Evolutionary conservation across 495 filamentous ascomycete species (phyloP).

Genomic region (Neurospora cerealis): DNA sequence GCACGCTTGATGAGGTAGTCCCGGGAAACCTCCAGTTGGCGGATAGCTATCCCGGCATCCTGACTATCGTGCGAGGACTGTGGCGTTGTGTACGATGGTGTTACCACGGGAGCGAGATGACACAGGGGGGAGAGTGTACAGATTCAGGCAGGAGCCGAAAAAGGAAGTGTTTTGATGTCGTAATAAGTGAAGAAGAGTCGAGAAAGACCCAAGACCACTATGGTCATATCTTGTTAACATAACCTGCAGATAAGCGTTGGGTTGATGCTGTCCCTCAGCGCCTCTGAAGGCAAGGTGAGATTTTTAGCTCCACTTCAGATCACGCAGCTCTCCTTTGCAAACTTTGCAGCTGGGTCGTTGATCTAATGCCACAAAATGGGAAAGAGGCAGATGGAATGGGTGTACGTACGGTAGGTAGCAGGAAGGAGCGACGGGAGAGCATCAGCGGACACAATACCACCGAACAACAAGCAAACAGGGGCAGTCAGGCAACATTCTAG

Average conservation of each 20-base stretch:
- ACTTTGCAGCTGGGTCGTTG: background rate
- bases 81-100: conserved; percentile 3
- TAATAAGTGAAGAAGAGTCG: background rate
- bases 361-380: background rate
- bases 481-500: background rate
- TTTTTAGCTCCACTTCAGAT: background rate
- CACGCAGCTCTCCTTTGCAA: background rate
- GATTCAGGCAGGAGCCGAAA: background rate
- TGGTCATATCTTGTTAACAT: background rate
- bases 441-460: background rate
- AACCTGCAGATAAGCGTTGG: background rate
- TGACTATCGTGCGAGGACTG: background rate
- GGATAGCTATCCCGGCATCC: background rate
- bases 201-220: background rate
- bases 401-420: background rate
- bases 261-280: background rate
- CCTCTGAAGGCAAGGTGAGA: background rate
- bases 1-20: background rate
- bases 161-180: background rate
- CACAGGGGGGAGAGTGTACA: background rate
- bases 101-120: conserved; percentile 5
- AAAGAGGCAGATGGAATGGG: background rate
- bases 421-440: background rate
- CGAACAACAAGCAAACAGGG: background rate
- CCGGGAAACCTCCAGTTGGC: background rate